Evolutionary conservation across 2,329 filamentous ascomycete species (phyloP).

Genomic region (Aureobasidium vineae): DNA sequence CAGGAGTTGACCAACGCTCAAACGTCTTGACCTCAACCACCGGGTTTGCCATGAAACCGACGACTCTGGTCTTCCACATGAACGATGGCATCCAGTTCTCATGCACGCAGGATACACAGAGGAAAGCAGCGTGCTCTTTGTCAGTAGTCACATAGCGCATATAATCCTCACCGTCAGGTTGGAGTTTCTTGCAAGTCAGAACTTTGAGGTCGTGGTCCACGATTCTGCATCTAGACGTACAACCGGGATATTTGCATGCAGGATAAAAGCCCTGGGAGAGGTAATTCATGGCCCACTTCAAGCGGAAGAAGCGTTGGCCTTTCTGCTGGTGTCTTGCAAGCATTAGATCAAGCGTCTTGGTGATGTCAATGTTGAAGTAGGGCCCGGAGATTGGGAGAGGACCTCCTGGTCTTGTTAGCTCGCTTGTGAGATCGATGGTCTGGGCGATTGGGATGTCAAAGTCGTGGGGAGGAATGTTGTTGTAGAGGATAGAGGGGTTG

Average conservation of each 20-base stretch:
- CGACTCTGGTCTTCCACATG: background rate
- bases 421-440: background rate
- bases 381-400: background rate
- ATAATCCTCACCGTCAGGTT: background rate
- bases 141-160: background rate
- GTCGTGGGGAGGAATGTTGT: background rate
- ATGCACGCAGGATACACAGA: background rate
- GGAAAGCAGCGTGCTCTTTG: conserved; percentile 6
- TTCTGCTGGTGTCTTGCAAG: background rate
- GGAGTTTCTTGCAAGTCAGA: background rate
- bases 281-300: conserved; percentile 1
- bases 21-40: background rate
- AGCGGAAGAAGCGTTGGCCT: background rate
- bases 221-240: background rate
- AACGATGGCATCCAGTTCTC: background rate
- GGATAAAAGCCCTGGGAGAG: background rate
- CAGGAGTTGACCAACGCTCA: conserved; percentile 1
- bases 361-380: background rate
- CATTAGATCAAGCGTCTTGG: background rate
- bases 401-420: background rate
- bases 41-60: background rate
- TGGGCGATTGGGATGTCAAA: background rate
- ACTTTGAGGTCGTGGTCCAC: conserved; percentile 1
- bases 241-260: conserved; percentile 3
- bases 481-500: background rate